These are phyloP conservation scores for Parietaria judaica DNA, from an alignment of 306 rosid genomes.

Conservation along the genomic window DNA sequence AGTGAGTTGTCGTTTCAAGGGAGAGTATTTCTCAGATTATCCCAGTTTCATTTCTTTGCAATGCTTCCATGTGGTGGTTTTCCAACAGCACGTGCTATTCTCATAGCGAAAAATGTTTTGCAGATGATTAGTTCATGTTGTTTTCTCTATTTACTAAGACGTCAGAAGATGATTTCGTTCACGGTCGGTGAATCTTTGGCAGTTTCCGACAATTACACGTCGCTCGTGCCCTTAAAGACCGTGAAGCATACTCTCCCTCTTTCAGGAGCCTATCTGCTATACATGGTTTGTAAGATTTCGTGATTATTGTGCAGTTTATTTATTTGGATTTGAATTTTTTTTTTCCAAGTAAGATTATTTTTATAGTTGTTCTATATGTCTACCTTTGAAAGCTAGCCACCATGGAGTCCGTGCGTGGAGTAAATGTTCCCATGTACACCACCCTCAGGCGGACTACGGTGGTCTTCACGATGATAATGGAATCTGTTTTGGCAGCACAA, in stretches of 20 bases:
- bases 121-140: conserved; percentile 79
- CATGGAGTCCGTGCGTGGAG: conserved; percentile 97
- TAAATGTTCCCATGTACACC: conserved; percentile 98
- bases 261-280: conserved; percentile 81
- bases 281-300: conserved; percentile 52
- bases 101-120: conserved; percentile 22
- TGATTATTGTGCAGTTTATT: neutral
- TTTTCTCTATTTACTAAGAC: conserved; percentile 63
- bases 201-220: conserved; percentile 39
- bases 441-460: conserved; percentile 92
- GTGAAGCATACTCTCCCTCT: conserved; percentile 75
- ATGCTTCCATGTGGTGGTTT: too few relatives aligned
- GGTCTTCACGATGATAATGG: conserved; percentile 81
- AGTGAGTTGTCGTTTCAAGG: neutral
- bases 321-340: neutral
- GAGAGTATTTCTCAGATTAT: neutral
- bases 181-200: conserved; percentile 41
- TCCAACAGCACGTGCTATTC: too few relatives aligned
- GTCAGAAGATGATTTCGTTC: conserved; percentile 68
- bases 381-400: conserved; percentile 76
- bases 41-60: neutral
- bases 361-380: conserved; percentile 18
- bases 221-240: conserved; percentile 60
- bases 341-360: neutral
- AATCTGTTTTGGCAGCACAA: conserved; percentile 69